These are phyloP conservation scores for Ascochyta viciae-villosae DNA, from an alignment of 2,329 filamentous ascomycete species.

Conservation along the genomic window DNA sequence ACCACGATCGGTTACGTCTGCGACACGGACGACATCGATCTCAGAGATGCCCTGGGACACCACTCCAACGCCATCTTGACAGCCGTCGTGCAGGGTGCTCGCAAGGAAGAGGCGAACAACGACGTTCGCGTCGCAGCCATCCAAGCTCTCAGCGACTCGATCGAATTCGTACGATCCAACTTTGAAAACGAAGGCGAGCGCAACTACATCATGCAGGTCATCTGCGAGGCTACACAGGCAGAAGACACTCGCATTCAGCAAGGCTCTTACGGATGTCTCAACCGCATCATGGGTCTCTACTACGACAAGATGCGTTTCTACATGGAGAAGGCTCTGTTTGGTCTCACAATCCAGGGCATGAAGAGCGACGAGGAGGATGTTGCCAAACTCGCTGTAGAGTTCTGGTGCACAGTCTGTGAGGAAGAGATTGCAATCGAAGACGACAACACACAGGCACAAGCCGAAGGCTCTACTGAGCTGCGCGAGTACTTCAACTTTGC, in stretches of 20 bases:
- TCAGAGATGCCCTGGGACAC: slow-evolving; percentile 78
- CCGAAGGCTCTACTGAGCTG: slow-evolving; percentile 81
- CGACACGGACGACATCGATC: slow-evolving; percentile 88
- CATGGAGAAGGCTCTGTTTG: slow-evolving; percentile 99
- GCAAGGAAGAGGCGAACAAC: slow-evolving; percentile 91
- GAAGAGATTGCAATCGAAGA: slow-evolving; percentile 98
- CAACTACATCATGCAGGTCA: slow-evolving; percentile 99
- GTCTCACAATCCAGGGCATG: slow-evolving; percentile 97
- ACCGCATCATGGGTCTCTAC: slow-evolving; percentile 98
- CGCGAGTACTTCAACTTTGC: slow-evolving; percentile 96
- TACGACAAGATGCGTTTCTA: slow-evolving; percentile 99
- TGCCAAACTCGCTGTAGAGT: slow-evolving; percentile 96
- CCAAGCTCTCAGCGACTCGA: slow-evolving; percentile 90
- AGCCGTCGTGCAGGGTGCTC: slow-evolving; percentile 94
- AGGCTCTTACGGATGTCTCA: slow-evolving; percentile 94
- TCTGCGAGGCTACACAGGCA: slow-evolving; percentile 97
- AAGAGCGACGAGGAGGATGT: slow-evolving; percentile 98
- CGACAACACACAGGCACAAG: slow-evolving; percentile 79
- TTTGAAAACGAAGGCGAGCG: slow-evolving; percentile 99
- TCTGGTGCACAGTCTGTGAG: slow-evolving; percentile 99
- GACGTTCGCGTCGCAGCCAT: slow-evolving; percentile 95
- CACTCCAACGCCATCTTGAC: slow-evolving; percentile 98
- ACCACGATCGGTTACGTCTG: slow-evolving; percentile 99
- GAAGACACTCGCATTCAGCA: slow-evolving; percentile 91
- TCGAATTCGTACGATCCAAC: slow-evolving; percentile 97